Base-by-base conservation (phyloP, 2,329 filamentous ascomycete species). In the Whalleya microplaca region DNA sequence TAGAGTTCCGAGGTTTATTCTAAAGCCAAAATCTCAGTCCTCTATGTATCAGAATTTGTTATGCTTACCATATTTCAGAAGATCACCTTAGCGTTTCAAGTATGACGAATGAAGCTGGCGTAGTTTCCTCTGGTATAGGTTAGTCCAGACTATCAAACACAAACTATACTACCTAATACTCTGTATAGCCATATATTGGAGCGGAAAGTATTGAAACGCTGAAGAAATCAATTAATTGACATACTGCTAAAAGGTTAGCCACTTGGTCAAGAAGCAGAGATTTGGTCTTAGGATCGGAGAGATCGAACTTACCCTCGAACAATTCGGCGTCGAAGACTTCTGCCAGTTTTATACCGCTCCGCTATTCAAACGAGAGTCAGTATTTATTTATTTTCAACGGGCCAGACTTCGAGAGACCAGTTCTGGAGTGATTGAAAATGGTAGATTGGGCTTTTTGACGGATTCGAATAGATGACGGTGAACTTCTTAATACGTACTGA, bases 11-110 rank as follows among this genome's bases (percentile, higher is more conserved):
- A 12, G 14, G 32, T 12, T 14, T 12, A 7, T 16, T 12, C 3
- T 3, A 37, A 37, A 37, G 6, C 10, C 3, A 37, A 37, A 37
- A 12, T 12, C 10, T 14, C 9, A 14, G 9, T 3, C 14, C 5
- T 37, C 14, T 37, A 12, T 5, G 10, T 3, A 37, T 3, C 32
- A 14, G 14, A 37, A 3, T 12, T 37, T 37, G 10, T 37, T 12
- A 14, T 37, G 14, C 32, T 37, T 16, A 37, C 32, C 84, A 71
- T 84, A 84, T 63, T 84, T 70, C 48, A 90, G 73, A 21, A 89
- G 74, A 61, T 88, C 83, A 7, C 89, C 88, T 65, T 85, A 92
- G 49, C 87, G 80, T 76, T 87, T 86, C 75, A 85, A 80, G 74
- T 82, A 89, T 14, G 77, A 66, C 81, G 82, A 57, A 92, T 78